These are phyloP conservation scores for Acacia acuminata DNA, from an alignment of 306 rosid genomes.

Conservation along the genomic window DNA sequence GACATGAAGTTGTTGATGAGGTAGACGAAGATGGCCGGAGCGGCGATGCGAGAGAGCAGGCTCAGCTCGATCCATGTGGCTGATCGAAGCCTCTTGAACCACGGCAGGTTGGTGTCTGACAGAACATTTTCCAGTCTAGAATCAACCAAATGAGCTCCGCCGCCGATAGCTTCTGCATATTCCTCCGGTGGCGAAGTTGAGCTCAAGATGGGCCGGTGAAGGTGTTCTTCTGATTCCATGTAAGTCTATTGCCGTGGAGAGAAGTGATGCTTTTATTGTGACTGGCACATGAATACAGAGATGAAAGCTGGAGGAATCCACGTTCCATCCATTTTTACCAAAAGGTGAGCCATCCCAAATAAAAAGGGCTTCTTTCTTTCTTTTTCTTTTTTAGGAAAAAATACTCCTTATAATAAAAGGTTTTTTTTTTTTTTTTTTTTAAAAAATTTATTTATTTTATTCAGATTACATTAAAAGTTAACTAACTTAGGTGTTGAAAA, in stretches of 20 bases:
- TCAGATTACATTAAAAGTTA: no score
- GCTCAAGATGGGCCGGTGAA: slow-evolving; percentile 26
- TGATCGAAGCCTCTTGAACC: slow-evolving; percentile 28
- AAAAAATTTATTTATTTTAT: no score
- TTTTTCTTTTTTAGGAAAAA: no score
- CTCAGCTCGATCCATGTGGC: slow-evolving; percentile 71
- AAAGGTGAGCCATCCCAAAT: no score
- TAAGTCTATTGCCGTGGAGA: not conserved
- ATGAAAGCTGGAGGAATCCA: no score
- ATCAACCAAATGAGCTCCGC: slow-evolving; percentile 3
- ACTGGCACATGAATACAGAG: not conserved
- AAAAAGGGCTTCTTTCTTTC: no score
- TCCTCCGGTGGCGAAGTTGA: not conserved
- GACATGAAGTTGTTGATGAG: slow-evolving; percentile 69
- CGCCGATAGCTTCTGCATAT: not conserved
- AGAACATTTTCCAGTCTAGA: slow-evolving; percentile 53
- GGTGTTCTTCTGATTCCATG: slow-evolving; percentile 39
- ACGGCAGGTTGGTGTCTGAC: slow-evolving; percentile 39
- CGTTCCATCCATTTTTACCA: no score
- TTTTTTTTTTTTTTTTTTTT: no score
- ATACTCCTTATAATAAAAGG: no score
- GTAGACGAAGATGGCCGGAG: slow-evolving; percentile 69
- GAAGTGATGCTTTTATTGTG: not conserved
- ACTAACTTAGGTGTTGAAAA: no score
- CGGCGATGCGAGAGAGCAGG: slow-evolving; percentile 61